Base-by-base conservation (phyloP, 768 basidiomycete species). In the Clavulina sp. region DNA sequence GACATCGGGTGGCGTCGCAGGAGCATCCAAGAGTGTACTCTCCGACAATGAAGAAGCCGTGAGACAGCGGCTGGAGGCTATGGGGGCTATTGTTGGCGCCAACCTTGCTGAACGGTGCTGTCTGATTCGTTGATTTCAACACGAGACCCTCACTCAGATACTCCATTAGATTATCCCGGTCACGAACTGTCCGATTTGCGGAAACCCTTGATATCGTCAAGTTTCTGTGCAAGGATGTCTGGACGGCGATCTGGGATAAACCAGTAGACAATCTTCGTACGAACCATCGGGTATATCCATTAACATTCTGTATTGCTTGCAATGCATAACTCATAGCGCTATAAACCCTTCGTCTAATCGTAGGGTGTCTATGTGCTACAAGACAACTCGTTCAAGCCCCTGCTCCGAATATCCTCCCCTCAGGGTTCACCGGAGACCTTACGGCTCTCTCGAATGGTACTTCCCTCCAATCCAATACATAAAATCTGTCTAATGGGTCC, bases 191-290 rank as follows among this genome's bases (percentile, higher is more conserved):
- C 13, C 43, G 43, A 16, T 85, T 93, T 52, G 64, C 76, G 0
- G 84, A 92, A 61, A 83, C 87, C 0, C 71, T 96, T 4, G 92
- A 96, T 55, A 80, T 76, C 6, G 80, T 96, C 68, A 95, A 96
- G 64, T 95, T 95, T 60, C 73, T 96, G 52, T 96, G 91, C 69
- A 96, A 96, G 61, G 91, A 96, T 52, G 68, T 96, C n/a, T 96
- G 91, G 86, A 70, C 77, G 0, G 77, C 81, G 21, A 83, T 82
- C 52, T 95, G 86, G 80, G 84, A 89, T 49, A 92, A 92, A 62
- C 92, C 93, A 62, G 86, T 95, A 1, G 91, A 95, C 60, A 96
- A 96, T 63, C 67, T 96, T 53, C 76, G 91, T 41, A 96, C 91
- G 16, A 96, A 96, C 63, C 92, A 93, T 64, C 72, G 91, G 47